A percentile compares a stretch with the other conserved stretches of the same genome.
phyloP scores from a whole-genome alignment of 495 filamentous ascomycete species.

The Monascus purpureus region DNA sequence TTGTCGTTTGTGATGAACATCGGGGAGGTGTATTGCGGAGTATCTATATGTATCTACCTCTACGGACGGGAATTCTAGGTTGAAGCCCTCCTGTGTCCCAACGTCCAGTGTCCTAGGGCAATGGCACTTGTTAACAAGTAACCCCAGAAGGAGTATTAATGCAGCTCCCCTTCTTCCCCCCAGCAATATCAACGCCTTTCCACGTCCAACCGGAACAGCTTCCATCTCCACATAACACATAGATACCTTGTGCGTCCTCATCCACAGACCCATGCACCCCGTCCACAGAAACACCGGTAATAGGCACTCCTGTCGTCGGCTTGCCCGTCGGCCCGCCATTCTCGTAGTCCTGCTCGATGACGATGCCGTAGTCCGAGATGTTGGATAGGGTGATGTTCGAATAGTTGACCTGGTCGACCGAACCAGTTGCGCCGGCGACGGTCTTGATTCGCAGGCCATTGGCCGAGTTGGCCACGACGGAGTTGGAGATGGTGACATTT shows the following conservation, averaged over 20 bases:
- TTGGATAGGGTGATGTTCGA: conserved; percentile 40
- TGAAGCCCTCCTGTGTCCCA: too few relatives aligned
- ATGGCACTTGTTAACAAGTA: too few relatives aligned
- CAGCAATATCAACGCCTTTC: conserved; percentile 28
- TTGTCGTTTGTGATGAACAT: too few relatives aligned
- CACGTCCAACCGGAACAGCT: conserved; percentile 36
- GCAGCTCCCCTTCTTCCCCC: too few relatives aligned
- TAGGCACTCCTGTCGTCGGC: conserved; percentile 46
- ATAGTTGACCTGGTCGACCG: conserved; percentile 45
- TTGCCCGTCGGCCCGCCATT: conserved; percentile 47
- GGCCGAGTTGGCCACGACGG: conserved; percentile 36
- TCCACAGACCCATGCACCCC: conserved; percentile 37
- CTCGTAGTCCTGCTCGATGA: conserved; percentile 57
- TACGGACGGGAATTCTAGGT: too few relatives aligned
- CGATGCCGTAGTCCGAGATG: conserved; percentile 48
- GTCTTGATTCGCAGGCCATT: conserved; percentile 57
- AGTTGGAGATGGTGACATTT: conserved; percentile 39
- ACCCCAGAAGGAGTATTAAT: too few relatives aligned
- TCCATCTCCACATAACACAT: conserved; percentile 40
- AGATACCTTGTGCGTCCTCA: conserved; percentile 28
- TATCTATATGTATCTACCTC: too few relatives aligned
- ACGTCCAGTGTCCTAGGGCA: too few relatives aligned
- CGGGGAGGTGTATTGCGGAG: too few relatives aligned
- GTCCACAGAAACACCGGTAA: conserved; percentile 42
- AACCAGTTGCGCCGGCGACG: conserved; percentile 39